These are phyloP conservation scores for Hypoxylon sp. DNA, from an alignment of 2,329 filamentous ascomycete genomes.

Conservation along the genomic window DNA sequence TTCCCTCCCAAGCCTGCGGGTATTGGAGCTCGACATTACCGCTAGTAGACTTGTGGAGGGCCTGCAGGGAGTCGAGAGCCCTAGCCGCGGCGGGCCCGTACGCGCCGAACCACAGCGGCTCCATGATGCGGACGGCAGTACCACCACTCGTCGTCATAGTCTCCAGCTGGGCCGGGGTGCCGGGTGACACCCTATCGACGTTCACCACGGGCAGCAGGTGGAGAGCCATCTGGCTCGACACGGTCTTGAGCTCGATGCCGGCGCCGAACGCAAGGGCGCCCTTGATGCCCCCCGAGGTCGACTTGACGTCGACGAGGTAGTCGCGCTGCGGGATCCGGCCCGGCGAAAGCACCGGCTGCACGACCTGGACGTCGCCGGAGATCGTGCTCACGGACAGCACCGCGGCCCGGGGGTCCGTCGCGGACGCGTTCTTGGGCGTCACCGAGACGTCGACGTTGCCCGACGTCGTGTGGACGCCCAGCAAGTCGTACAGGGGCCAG, in stretches of 20 bases:
- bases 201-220: constrained; percentile 59
- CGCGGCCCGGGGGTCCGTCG: constrained; percentile 54
- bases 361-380: constrained; percentile 58
- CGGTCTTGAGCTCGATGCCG: constrained; percentile 52
- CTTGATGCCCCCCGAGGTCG: constrained; percentile 58
- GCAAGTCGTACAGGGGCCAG: constrained; percentile 64
- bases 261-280: constrained; percentile 57
- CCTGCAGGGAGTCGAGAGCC: constrained; percentile 54
- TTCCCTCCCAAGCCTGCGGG: constrained; percentile 63
- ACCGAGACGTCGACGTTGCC: constrained; percentile 58
- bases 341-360: constrained; percentile 54
- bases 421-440: constrained; percentile 55
- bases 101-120: constrained; percentile 58
- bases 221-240: constrained; percentile 57
- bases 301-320: constrained; percentile 59
- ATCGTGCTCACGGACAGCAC: constrained; percentile 56
- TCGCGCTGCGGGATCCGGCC: constrained; percentile 58
- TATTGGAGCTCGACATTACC: constrained; percentile 59
- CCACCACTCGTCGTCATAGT: constrained; percentile 61
- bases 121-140: constrained; percentile 55
- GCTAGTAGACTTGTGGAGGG: constrained; percentile 59
- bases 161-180: constrained; percentile 49
- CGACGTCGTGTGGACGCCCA: constrained; percentile 59
- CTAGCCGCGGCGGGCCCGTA: constrained; percentile 19
- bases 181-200: constrained; percentile 33